Base-by-base conservation (phyloP, 495 filamentous ascomycete species). In the Durotheca rogersii region DNA sequence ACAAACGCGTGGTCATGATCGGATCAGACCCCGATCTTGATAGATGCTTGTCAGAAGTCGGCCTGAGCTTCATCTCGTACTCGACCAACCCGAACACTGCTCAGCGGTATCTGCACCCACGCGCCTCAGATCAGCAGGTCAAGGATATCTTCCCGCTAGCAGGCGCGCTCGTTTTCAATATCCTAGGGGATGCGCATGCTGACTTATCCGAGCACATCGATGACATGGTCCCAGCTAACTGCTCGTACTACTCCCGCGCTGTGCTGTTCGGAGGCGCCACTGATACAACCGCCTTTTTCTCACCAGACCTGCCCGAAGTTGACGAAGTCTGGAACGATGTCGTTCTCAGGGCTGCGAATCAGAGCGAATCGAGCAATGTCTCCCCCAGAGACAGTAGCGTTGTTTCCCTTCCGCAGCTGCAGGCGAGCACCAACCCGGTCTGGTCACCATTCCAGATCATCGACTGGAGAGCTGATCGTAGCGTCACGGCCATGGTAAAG, bases 381-480 rank as follows among this genome's bases (percentile, higher is more conserved):
- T 7, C 31, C 20, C 10, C 10, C 4, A 27, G 36, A 17, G 7
- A 18, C 3, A 7, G 32, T 56, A 32, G 23, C 25, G 20, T 37
- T 3, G 2, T 53, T 16, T 53, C 66, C 4, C 52, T 71, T 0
- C 41, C 62, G 1, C 39, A 56, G 0, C 44, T 74, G 1, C 55
- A 67, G 4, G 38, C 58, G 1, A 15, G 16, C 7, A 27, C 25
- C 11, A n/a, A 36, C 0, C 3, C 29, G 0, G 6, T 38, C 1
- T 11, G 34, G 0, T 30, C 37, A 1, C 44, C 46, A 0, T 73
- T 74, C 31, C 51, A 51, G 18, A 33, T 70, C 2, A 16, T 76
- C 20, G 62, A 74, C 56, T 76, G 73, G 73, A 60, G 61, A 40
- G 64, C 61, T 0, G 48, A 74, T 18, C 57, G 71, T 0, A 41